Percentiles rank a stretch among this genome's conserved stretches.
These are phyloP conservation scores for Chenopodium berlandieri DNA, from an alignment of 148 eudicot species.

Conservation along the genomic window DNA sequence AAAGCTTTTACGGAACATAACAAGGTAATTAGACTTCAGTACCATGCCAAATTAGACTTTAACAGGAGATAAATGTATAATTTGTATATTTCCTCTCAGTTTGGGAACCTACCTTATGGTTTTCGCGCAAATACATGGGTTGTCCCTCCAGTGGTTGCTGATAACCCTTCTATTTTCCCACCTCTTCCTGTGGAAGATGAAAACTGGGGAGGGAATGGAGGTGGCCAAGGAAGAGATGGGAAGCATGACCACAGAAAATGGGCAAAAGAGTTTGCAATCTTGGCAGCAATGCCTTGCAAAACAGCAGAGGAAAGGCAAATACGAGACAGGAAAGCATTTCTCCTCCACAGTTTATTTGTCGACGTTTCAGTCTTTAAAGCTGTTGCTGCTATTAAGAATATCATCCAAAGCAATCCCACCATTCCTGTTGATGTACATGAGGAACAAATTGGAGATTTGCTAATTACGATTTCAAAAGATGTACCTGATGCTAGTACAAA, in stretches of 20 bases:
- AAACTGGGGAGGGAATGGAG: constrained; percentile 95
- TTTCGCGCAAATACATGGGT: constrained; percentile 94
- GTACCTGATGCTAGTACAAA: constrained; percentile 65
- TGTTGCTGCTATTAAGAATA: constrained; percentile 48
- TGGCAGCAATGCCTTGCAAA: constrained; percentile 93
- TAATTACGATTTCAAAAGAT: constrained; percentile 55
- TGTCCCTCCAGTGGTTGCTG: constrained; percentile 76
- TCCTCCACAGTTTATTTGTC: constrained; percentile 88
- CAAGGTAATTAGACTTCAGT: constrained; percentile 42
- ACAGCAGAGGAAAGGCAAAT: constrained; percentile 84
- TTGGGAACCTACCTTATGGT: constrained; percentile 95
- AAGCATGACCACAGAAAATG: constrained; percentile 61
- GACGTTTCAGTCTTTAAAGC: constrained; percentile 81
- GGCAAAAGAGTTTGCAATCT: constrained; percentile 74
- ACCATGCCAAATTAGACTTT: constrained; percentile 4
- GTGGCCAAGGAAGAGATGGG: constrained; percentile 76
- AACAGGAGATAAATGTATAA: constrained; percentile 8
- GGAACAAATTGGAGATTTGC: constrained; percentile 66
- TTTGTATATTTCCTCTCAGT: constrained; percentile 46
- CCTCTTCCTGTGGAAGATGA: constrained; percentile 87
- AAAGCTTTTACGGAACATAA: constrained; percentile 87
- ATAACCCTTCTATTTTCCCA: constrained; percentile 61
- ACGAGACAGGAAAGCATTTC: constrained; percentile 86
- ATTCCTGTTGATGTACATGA: constrained; percentile 38
- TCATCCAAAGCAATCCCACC: constrained; percentile 34